phyloP scores from a whole-genome alignment of 1,284 basidiomycete species.

The Pyrrhoderma noxium region DNA sequence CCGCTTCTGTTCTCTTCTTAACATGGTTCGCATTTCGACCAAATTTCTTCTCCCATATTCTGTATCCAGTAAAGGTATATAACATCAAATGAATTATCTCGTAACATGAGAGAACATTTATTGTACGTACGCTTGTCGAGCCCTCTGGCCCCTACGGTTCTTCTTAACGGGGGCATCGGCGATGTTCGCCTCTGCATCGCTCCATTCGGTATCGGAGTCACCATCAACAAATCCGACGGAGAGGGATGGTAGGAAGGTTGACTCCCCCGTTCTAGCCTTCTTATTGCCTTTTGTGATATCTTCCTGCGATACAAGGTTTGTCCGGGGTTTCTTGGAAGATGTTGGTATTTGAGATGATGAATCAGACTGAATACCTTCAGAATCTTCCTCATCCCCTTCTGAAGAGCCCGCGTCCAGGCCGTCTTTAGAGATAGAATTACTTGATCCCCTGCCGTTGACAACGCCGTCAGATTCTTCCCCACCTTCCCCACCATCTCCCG shows the following conservation, averaged over 20 bases:
- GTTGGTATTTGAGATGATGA: conserved; percentile 18
- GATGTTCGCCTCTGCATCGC: conserved; percentile 56
- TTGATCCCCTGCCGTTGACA: conserved; percentile 24
- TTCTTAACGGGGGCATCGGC: conserved; percentile 58
- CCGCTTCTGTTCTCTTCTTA: conserved; percentile 48
- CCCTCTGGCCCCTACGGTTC: conserved; percentile 88
- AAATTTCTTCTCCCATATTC: conserved; percentile 97
- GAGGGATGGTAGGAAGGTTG: conserved; percentile 85
- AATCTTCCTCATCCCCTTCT: conserved; percentile 15
- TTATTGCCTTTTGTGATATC: background rate
- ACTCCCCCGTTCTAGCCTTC: conserved; percentile 35
- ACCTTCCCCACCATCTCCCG: conserved; percentile 16
- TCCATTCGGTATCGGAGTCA: conserved; percentile 72
- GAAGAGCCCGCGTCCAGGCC: background rate
- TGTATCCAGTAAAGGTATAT: conserved; percentile 27
- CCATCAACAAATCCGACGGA: conserved; percentile 79
- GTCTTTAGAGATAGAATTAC: conserved; percentile 57
- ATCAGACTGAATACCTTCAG: conserved; percentile 17
- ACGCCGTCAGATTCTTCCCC: background rate
- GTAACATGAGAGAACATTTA: background rate
- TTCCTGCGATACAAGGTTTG: conserved; percentile 1
- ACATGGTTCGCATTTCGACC: conserved; percentile 88
- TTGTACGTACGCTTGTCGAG: conserved; percentile 76
- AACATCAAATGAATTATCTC: background rate
- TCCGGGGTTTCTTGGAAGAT: conserved; percentile 14